Evolutionary conservation across 176 grass and related monocot genomes (phyloP), one percentile per base, ranked within the genome.

Genomic region (Triticum timopheevii): DNA sequence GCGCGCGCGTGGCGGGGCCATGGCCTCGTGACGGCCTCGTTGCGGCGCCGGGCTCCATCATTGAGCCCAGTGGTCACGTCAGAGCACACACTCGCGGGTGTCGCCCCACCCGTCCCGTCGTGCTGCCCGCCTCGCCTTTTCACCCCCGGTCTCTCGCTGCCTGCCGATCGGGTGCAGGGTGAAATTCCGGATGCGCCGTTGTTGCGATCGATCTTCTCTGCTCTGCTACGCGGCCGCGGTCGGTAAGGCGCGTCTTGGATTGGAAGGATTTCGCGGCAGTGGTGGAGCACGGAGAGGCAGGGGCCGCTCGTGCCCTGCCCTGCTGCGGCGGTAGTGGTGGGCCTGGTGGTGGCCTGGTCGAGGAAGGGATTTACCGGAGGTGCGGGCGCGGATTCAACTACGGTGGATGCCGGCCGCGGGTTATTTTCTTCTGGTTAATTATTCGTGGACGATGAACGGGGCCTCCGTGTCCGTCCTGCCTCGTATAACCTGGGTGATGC

Each of bases 41-140:
- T 61, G 49, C 78, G 22, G 45, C 77, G 42, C 65, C 42, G 22
- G 56, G 76, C 87, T 80, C 75, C 82, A 77, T 69, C 76, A 79
- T 20, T 36, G 52, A 7, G 63, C 20, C 65, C 33, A 15, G 87
- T 17, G 42, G 75, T 38, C 35, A 49, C n/a, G 70, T 27, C 61
- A 36, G 30, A 74, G 69, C 40, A 45, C 69, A 42, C 78, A 30
- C 35, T 42, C 2, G 63, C 17, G 27, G 0, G 54, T 58, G 54
- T 58, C 54, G 19, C 54, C 54, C 54, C 19, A 22, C 13, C 56
- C 54, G 7, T 58, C 12, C 11, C 56, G 10, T 45, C 39, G 36
- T 49, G 35, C 15, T 80, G 85, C 77, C 25, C 76, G 33, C 10
- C 36, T 19, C 68, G 5, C 33, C 25, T 73, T 24, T 45, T 58